Percentiles rank a stretch among this genome's conserved stretches.
Conservation (phyloP, 2,329 filamentous ascomycete species). For the Paecilomyces dactylethromorphus region DNA sequence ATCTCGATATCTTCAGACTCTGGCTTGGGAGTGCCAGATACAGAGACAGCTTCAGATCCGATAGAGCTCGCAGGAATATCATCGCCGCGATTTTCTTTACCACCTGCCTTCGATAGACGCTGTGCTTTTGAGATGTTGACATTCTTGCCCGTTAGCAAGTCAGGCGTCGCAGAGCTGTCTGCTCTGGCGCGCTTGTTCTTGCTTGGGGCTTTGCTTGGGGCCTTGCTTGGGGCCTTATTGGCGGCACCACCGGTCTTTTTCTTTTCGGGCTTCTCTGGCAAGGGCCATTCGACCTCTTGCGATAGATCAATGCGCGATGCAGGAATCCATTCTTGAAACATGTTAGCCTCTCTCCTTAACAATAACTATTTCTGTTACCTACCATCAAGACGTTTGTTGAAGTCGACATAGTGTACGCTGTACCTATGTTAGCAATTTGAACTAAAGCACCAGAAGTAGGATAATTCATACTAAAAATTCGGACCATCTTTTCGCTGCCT, state of each 20-base stretch:
- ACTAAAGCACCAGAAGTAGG: not conserved
- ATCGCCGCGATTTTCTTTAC: slow-evolving; percentile 54
- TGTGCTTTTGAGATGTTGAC: slow-evolving; percentile 39
- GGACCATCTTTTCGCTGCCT: slow-evolving; percentile 81
- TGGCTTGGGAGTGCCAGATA: slow-evolving; percentile 32
- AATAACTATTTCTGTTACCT: slow-evolving; percentile 1
- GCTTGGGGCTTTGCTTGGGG: slow-evolving; percentile 45
- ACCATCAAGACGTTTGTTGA: slow-evolving; percentile 77
- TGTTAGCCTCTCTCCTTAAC: slow-evolving; percentile 27
- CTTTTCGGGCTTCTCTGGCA: slow-evolving; percentile 83
- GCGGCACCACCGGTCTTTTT: slow-evolving; percentile 59
- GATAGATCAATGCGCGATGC: slow-evolving; percentile 75
- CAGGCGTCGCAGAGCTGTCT: slow-evolving; percentile 49
- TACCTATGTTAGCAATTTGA: slow-evolving; percentile 10
- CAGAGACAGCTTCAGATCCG: slow-evolving; percentile 29
- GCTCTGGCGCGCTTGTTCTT: slow-evolving; percentile 53
- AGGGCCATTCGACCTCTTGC: slow-evolving; percentile 93
- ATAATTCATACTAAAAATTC: slow-evolving; percentile 63
- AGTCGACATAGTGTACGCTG: slow-evolving; percentile 90
- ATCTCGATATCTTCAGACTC: slow-evolving; percentile 38
- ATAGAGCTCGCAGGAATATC: slow-evolving; percentile 26
- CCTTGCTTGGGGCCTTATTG: slow-evolving; percentile 48
- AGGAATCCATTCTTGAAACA: slow-evolving; percentile 75
- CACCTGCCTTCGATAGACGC: slow-evolving; percentile 51
- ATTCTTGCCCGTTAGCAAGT: slow-evolving; percentile 44